phyloP scores from a whole-genome alignment of 768 basidiomycete genomes.

The Artomyces pyxidatus region DNA sequence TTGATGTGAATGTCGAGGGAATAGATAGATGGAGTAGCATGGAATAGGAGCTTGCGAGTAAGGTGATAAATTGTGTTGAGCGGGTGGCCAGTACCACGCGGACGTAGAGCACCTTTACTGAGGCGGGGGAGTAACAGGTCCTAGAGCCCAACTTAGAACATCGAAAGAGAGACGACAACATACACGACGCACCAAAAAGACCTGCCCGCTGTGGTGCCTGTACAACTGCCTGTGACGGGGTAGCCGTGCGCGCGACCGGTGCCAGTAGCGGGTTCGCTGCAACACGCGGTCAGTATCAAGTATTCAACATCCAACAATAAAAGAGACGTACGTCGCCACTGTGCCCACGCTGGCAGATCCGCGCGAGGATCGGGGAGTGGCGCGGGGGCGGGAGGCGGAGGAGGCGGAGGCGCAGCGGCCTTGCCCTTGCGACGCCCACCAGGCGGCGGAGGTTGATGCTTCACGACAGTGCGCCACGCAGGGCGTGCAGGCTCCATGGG shows the following conservation, averaged over 20 bases:
- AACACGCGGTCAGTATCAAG: not conserved
- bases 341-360: conserved; percentile 70
- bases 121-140: conserved; percentile 23
- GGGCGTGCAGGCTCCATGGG: conserved; percentile 48
- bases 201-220: conserved; percentile 43
- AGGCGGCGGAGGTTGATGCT: conserved; percentile 42
- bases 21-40: no score
- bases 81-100: no score
- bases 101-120: no score
- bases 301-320: not conserved
- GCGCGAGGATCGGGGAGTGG: conserved; percentile 31
- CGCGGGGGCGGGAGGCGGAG: conserved; percentile 30
- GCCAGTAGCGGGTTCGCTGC: conserved; percentile 59
- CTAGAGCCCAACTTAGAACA: conserved; percentile 5
- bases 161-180: not conserved
- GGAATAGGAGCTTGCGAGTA: no score
- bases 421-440: conserved; percentile 27
- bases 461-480: conserved; percentile 69
- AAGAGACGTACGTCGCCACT: conserved; percentile 65
- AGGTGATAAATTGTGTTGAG: no score
- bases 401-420: conserved; percentile 31
- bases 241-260: conserved; percentile 34
- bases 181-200: conserved; percentile 48
- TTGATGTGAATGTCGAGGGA: no score
- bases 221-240: conserved; percentile 27